These are phyloP conservation scores for Cladobotryum mycophilum DNA, from an alignment of 2,329 filamentous ascomycete species.

Conservation along the genomic window DNA sequence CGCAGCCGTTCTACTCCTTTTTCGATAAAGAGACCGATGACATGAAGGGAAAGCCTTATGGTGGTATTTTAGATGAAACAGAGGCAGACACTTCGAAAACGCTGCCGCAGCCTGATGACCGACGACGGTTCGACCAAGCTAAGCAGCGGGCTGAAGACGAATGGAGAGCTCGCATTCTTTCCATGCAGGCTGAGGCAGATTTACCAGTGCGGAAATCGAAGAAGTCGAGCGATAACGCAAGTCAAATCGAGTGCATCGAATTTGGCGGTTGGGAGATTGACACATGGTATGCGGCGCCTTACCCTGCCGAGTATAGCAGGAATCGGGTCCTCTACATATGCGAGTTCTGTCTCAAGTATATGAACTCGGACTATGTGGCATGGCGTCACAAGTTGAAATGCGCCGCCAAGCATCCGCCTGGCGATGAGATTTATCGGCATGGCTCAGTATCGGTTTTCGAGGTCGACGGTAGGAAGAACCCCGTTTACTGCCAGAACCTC, in stretches of 20 bases:
- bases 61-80: conserved; percentile 79
- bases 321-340: conserved; percentile 98
- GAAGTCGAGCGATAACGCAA: conserved; percentile 78
- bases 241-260: conserved; percentile 97
- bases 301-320: conserved; percentile 95
- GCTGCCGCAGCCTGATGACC: conserved; percentile 71
- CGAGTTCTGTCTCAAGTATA: conserved; percentile 98
- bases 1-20: conserved; percentile 80
- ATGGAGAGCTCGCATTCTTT: conserved; percentile 64
- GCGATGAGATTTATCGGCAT: conserved; percentile 94
- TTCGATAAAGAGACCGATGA: conserved; percentile 87
- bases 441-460: conserved; percentile 92
- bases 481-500: conserved; percentile 97
- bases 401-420: conserved; percentile 90
- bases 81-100: conserved; percentile 92
- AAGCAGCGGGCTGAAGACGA: conserved; percentile 88
- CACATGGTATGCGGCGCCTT: conserved; percentile 97
- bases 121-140: conserved; percentile 81
- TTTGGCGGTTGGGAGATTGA: conserved; percentile 98
- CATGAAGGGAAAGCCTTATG: conserved; percentile 86
- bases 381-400: conserved; percentile 98
- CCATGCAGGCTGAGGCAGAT: conserved; percentile 58
- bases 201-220: conserved; percentile 58
- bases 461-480: conserved; percentile 93
- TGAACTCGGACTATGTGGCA: conserved; percentile 97